Percentiles rank a stretch among this genome's conserved stretches.
These are phyloP conservation scores for Beauveria sp. DNA, from an alignment of 2,329 filamentous ascomycete genomes.

Conservation along the genomic window DNA sequence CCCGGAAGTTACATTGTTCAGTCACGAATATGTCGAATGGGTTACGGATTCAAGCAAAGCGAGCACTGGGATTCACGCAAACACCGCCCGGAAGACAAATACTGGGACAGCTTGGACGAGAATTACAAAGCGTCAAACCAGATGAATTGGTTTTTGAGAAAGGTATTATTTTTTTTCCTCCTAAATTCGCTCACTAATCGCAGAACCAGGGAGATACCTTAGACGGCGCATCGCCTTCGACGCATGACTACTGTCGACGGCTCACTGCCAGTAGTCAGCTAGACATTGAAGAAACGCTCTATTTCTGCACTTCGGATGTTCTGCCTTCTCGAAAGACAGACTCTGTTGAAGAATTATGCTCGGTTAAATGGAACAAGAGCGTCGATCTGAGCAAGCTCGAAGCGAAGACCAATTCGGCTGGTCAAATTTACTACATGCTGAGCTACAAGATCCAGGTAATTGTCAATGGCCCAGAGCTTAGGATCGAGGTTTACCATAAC, in stretches of 20 bases:
- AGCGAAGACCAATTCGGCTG: conserved; percentile 11
- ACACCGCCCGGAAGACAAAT: no score
- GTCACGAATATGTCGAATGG: neutral
- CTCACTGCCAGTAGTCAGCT: neutral
- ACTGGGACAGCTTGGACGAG: neutral
- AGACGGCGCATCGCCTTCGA: neutral
- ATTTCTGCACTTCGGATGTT: neutral
- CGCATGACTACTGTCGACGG: rapidly evolving
- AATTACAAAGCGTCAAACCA: conserved; percentile 14
- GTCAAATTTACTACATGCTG: neutral
- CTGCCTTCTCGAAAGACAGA: rapidly evolving
- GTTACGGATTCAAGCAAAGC: neutral
- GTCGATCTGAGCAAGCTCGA: conserved; percentile 11
- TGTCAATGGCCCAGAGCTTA: conserved; percentile 15
- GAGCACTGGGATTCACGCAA: no score
- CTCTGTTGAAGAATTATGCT: conserved; percentile 14
- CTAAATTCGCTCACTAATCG: no score
- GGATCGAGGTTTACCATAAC: conserved; percentile 16
- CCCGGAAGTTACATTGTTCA: neutral
- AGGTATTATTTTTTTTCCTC: neutral
- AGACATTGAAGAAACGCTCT: conserved; percentile 9
- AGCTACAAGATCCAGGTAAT: conserved; percentile 15
- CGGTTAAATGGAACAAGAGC: conserved; percentile 14
- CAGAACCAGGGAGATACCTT: conserved; percentile 13
- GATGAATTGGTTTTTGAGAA: conserved; percentile 23